Evolutionary conservation across 1,139 yeast genomes (phyloP).

Genomic region (Geotrichum fermentans): DNA sequence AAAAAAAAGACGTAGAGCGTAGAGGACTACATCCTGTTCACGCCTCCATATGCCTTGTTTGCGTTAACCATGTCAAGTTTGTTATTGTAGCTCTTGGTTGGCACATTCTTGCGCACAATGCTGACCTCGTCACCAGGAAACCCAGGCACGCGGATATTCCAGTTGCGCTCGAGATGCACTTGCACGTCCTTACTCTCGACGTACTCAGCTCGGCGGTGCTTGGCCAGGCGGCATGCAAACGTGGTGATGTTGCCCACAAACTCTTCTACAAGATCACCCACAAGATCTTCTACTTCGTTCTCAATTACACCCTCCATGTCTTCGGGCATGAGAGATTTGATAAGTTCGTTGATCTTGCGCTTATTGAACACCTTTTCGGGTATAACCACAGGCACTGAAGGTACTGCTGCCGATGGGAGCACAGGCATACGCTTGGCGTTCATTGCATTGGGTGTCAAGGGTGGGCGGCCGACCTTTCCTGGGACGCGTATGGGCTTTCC

Average conservation of each 20-base stretch:
- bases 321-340: constrained; percentile 79
- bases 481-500: constrained; percentile 17
- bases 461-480: constrained; percentile 20
- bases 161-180: constrained; percentile 84
- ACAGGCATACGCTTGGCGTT: constrained; percentile 11
- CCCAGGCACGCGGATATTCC: constrained; percentile 95
- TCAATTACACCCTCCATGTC: constrained; percentile 60
- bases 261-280: constrained; percentile 91
- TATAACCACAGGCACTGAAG: constrained; percentile 35
- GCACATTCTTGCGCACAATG: constrained; percentile 74
- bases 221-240: constrained; percentile 91
- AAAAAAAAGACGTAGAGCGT: too few species aligned
- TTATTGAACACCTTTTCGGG: constrained; percentile 79
- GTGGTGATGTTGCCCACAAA: constrained; percentile 87
- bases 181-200: constrained; percentile 88
- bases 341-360: constrained; percentile 80
- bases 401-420: background rate
- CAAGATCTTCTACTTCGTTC: constrained; percentile 92
- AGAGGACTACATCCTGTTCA: constrained; percentile 1
- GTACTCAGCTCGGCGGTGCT: constrained; percentile 86
- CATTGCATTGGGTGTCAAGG: constrained; percentile 10
- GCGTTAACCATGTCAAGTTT: constrained; percentile 60
- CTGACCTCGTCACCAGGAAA: constrained; percentile 80
- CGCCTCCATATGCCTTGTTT: constrained; percentile 38
- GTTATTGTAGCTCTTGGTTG: constrained; percentile 65